Base-by-base conservation (phyloP, 2,329 filamentous ascomycete genomes). In the Hymenoscyphus fructigenus region DNA sequence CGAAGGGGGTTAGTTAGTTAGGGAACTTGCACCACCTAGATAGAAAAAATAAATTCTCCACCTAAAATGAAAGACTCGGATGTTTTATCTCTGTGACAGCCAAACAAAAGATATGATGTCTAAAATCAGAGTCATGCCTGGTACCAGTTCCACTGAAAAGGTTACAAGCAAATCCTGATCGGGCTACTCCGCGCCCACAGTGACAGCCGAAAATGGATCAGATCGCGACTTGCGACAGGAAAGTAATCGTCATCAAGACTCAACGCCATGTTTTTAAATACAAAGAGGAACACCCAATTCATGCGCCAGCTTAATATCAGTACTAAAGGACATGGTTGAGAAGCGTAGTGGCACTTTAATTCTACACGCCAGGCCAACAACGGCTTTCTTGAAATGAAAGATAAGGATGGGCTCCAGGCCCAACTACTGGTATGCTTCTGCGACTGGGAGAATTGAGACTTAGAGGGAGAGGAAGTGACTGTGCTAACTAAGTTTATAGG, bases 401-500 rank as follows among this genome's bases (percentile, higher is more conserved):
- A 62, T 50, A 38, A 36, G 20, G 57, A 65, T 26, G 60, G 20
- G 56, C 56, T 57, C 23, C 23, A 41, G 14, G 57, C 56, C 47
- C 64, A 60, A 50, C 47, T 63, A 53, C 26, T 60, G 60, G 60
- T 62, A 60, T 41, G 41, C 26, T 59, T 36, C 7, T 10, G 10
- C n/a, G n/a, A n/a, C 2, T 10, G 44, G n/a, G 20, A 50, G n/a
- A 50, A 20, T 10, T 23, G n/a, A 50, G 41, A 50, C 14, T 10
- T 6, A 2, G 20, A 23, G 44, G 9, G 14, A 50, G 10, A 14
- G n/a, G 26, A 23, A 50, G 12, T 12, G 4, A 3, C 29, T 10
- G 17, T 26, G 36, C 57, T 59, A 12, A 59, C 20, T 38, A 15
- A 6, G 23, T 10, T 14, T 9, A 15, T 17, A 66, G 88, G 83